Evolutionary conservation across 1,284 basidiomycete species (phyloP), one percentile per base, ranked within the genome.

Genomic region (Mycosarcoma mackinlayi): DNA sequence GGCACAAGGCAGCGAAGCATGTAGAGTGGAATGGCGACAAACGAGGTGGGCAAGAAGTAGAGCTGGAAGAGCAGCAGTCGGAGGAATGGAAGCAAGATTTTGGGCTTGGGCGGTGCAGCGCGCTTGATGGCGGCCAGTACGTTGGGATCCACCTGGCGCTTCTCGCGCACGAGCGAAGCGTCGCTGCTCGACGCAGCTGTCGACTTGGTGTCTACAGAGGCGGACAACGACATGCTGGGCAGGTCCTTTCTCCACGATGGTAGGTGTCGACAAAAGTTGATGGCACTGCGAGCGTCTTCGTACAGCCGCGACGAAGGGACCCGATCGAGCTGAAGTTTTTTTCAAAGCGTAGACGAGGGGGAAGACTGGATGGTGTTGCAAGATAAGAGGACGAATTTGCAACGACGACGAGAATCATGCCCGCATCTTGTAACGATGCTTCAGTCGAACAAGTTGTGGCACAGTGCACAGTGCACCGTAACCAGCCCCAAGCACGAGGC

Each of bases 1-100:
- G 77, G 76, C 11, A 79, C 42, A 6, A 75, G 21, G 25, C 56
- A 68, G 13, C 71, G 68, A 6, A 80, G 30, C 54, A 80, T 38
- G 58, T 61, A 66, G 40, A 71, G 45, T 9, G 79, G 79, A 23
- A 77, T 41, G 19, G 60, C 39, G 40, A 71, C 42, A 30, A 76
- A 44, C 11, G 68, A 59, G 2, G 73, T 74, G 14, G 78, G 75
- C 28, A 77, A 48, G 24, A 77, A 77, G 64, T 68, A 78, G 39
- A 65, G 31, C 50, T 79, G 75, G 65, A 79, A 77, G 28, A 76
- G 27, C 23, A 80, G 40, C 37, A 71, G 48, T 19, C 71, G 66
- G 47, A 73, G 34, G 34, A 76, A 18, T n/a, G 70, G 71, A 16
- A 62, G 24, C 25, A 65, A 31, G 18, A 62, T 37, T 30, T 55